These are phyloP conservation scores for Talaromyces albobiverticillius DNA, from an alignment of 2,329 filamentous ascomycete species.

Conservation along the genomic window DNA sequence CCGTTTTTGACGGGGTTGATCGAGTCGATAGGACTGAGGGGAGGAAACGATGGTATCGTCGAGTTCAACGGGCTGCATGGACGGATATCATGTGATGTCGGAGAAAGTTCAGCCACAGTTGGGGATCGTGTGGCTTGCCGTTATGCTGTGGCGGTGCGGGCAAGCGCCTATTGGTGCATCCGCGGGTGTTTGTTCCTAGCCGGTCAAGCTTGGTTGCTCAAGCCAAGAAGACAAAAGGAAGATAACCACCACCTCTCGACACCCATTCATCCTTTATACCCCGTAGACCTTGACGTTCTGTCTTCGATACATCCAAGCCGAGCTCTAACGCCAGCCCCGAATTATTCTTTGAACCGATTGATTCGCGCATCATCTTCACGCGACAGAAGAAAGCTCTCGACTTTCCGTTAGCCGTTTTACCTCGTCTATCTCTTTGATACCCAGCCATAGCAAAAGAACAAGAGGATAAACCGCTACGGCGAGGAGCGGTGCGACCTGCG, in stretches of 20 bases:
- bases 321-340: background rate
- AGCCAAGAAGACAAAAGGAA: constrained; percentile 1
- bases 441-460: no score
- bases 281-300: background rate
- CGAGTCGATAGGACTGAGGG: background rate
- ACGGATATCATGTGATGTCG: no score
- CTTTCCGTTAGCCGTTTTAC: no score
- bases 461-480: no score
- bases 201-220: constrained; percentile 8
- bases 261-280: no score
- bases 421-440: background rate
- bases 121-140: background rate
- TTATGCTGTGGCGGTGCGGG: constrained; percentile 13
- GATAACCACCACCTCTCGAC: background rate
- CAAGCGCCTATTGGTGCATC: background rate
- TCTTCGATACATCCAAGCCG: background rate
- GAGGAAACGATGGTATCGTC: background rate
- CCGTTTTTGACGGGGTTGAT: background rate
- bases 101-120: constrained; percentile 12
- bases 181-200: background rate
- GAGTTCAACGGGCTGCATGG: no score
- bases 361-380: background rate
- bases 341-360: no score
- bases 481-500: background rate
- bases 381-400: constrained; percentile 1